Evolutionary conservation across 2,329 filamentous ascomycete species (phyloP).

Genomic region (Diaporthe velutina): DNA sequence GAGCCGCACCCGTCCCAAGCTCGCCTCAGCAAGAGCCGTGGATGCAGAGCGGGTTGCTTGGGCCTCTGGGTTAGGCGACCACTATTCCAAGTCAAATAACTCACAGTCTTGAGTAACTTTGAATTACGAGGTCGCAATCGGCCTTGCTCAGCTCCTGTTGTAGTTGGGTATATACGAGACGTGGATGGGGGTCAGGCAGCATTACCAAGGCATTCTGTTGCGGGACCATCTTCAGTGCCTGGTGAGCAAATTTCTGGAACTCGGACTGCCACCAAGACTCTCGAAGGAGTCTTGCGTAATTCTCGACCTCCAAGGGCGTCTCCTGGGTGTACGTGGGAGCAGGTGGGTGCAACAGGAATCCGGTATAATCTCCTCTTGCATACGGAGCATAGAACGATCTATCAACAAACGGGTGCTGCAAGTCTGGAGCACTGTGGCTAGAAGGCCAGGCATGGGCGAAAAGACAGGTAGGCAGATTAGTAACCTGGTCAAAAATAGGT

Average conservation of each 20-base stretch:
- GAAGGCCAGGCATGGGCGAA: background rate
- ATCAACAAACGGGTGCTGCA: background rate
- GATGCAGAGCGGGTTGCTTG: too few species aligned
- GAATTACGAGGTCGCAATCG: background rate
- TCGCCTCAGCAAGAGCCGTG: too few species aligned
- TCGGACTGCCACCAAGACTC: background rate
- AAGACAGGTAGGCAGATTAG: background rate
- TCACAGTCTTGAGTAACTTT: background rate
- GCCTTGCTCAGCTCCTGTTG: background rate
- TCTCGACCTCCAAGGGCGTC: background rate
- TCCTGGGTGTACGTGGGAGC: background rate
- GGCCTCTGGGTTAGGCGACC: background rate
- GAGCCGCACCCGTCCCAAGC: too few species aligned
- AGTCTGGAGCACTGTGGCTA: background rate
- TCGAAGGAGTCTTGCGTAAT: background rate
- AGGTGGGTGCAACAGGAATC: background rate
- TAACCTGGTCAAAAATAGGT: background rate
- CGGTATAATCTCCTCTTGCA: background rate
- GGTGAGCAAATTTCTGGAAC: background rate
- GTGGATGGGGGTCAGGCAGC: fast-evolving
- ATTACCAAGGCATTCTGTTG: background rate
- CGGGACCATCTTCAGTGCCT: background rate
- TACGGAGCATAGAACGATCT: background rate
- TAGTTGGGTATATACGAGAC: background rate
- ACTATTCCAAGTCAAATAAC: background rate